Evolutionary conservation across 106 monocot species (phyloP).

Genomic region (Apostasia ramifera): DNA sequence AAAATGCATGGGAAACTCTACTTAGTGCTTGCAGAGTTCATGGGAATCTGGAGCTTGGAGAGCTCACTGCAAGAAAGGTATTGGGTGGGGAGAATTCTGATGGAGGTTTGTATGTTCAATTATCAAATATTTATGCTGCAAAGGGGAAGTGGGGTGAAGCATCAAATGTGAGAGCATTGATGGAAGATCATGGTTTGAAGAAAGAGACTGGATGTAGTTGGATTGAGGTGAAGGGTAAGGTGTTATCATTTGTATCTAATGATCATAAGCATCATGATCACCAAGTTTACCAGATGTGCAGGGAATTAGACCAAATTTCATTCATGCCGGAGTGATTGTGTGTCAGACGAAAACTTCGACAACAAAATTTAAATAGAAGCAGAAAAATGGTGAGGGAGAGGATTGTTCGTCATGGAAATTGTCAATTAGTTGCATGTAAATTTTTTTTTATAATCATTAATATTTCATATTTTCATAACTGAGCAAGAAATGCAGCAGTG

Average conservation of each 20-base stretch:
- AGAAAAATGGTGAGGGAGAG: no score
- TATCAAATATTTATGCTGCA: conserved; percentile 60
- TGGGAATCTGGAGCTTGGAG: conserved; percentile 42
- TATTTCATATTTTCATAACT: no score
- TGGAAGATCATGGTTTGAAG: conserved; percentile 33
- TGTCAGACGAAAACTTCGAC: no score
- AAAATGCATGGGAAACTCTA: conserved; percentile 68
- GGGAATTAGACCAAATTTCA: conserved; percentile 27
- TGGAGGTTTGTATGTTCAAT: conserved; percentile 40
- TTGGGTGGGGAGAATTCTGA: conserved; percentile 25
- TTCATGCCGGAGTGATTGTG: conserved; percentile 12
- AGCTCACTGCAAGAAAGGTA: conserved; percentile 36
- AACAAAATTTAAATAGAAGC: no score
- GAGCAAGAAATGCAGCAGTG: no score
- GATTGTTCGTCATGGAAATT: no score
- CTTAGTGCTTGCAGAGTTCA: conserved; percentile 50
- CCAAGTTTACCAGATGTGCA: conserved; percentile 23
- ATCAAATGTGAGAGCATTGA: conserved; percentile 25
- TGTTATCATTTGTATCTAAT: conserved; percentile 31
- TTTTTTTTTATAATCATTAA: no score
- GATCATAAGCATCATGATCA: conserved; percentile 18
- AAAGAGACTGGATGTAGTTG: conserved; percentile 59
- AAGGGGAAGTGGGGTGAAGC: conserved; percentile 51
- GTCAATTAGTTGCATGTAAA: no score
- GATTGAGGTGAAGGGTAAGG: conserved; percentile 49